phyloP scores from a whole-genome alignment of 352 stramenopile genomes.

The Pythium insidiosum region DNA sequence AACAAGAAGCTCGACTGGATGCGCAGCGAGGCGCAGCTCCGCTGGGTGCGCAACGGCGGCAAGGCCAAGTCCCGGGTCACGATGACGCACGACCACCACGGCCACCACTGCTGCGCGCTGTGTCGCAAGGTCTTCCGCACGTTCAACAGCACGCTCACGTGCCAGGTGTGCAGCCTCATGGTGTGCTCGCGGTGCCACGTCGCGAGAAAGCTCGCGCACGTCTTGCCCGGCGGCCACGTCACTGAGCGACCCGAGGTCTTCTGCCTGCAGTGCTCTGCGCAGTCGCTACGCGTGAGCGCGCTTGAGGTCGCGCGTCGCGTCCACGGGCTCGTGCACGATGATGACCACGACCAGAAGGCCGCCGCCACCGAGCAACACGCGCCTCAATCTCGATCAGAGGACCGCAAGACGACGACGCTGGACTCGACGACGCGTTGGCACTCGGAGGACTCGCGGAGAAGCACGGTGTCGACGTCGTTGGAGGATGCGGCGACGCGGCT shows the following conservation, averaged over 20 bases:
- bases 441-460: too few relatives aligned
- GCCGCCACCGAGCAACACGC: not conserved
- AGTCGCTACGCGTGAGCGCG: slow-evolving; percentile 6
- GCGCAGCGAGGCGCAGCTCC: not conserved
- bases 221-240: slow-evolving; percentile 3
- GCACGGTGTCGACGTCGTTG: too few relatives aligned
- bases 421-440: too few relatives aligned
- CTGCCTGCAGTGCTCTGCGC: slow-evolving; percentile 14
- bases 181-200: slow-evolving; percentile 17
- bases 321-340: slow-evolving; percentile 1
- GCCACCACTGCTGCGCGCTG: slow-evolving; percentile 14
- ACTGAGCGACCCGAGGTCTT: slow-evolving; percentile 10
- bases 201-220: slow-evolving; percentile 2
- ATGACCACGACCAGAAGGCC: not conserved
- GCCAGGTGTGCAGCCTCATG: slow-evolving; percentile 17
- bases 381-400: too few relatives aligned
- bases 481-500: too few relatives aligned
- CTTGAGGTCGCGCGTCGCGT: slow-evolving; percentile 4
- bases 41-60: slow-evolving; percentile 3
- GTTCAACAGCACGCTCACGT: slow-evolving; percentile 16
- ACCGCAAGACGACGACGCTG: too few relatives aligned
- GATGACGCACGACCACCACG: slow-evolving; percentile 8
- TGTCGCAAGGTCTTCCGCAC: slow-evolving; percentile 15
- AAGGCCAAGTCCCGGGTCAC: slow-evolving; percentile 4
- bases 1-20: slow-evolving; percentile 64